A percentile compares a stretch with the other conserved stretches of the same genome.
phyloP scores from a whole-genome alignment of 345 rosid genomes.

The Reutealis trisperma region DNA sequence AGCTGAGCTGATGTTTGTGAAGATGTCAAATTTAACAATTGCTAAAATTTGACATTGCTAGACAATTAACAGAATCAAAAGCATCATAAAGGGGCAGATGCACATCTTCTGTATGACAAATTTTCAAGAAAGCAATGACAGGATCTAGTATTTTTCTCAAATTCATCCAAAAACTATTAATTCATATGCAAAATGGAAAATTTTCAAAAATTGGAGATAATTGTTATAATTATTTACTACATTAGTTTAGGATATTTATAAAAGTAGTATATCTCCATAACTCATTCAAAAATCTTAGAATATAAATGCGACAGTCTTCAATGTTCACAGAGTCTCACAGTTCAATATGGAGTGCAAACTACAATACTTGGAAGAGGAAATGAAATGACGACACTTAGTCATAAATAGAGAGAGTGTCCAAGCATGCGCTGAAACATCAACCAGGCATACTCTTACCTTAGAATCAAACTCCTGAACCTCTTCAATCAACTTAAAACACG shows the following conservation, averaged over 20 bases:
- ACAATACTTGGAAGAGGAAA: background rate
- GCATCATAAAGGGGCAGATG: background rate
- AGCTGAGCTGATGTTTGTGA: background rate
- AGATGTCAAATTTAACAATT: background rate
- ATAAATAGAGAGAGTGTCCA: background rate
- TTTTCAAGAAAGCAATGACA: background rate
- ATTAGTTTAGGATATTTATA: background rate
- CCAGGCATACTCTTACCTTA: conserved; percentile 51
- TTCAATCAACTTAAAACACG: conserved; percentile 85
- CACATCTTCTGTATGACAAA: background rate
- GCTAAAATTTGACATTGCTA: background rate
- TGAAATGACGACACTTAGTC: too few relatives aligned
- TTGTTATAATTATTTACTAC: background rate
- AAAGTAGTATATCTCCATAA: background rate
- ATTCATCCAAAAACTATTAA: too few relatives aligned
- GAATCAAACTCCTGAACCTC: conserved; percentile 99
- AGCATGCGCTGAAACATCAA: background rate
- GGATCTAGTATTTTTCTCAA: background rate
- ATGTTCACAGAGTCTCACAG: background rate
- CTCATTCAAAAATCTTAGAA: background rate
- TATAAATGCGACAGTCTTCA: background rate
- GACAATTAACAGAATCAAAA: background rate
- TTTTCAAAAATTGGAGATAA: background rate
- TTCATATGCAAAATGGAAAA: background rate
- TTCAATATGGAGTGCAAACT: background rate